Evolutionary conservation across 352 stramenopile species (phyloP), one percentile per base, ranked within the genome.

Genomic region (Phytophthora cactorum): DNA sequence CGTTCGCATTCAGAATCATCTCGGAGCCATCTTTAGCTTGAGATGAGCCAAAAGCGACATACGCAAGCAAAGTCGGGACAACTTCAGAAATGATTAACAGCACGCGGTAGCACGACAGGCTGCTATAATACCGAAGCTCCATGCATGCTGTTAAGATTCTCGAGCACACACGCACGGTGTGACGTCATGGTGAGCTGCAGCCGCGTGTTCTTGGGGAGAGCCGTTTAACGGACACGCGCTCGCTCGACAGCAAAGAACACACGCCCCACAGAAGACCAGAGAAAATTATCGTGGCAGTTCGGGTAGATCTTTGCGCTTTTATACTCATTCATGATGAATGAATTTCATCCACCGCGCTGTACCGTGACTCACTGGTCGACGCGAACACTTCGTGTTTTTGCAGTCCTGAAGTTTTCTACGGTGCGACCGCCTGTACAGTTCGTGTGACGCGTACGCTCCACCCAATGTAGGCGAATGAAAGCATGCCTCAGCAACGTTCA

Each of bases 21-120:
- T 22, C 22, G 22, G 22, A 22, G 22, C 22, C 22, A 22, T 22
- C 22, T 22, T 22, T 22, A 22, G 22, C 22, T 22, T 0, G 22
- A 22, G 22, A 22, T 22, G 34, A 51, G n/a, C 11, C 22, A 50
- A 12, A 27, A 32, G 17, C 45, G 12, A 29, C n/a, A 31, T 29
- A 53, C 45, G 4, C 39, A 27, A 12, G 41, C 59, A 73, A 47
- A 68, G 54, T 34, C 46, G 41, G 55, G 41, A 4, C 28, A 73
- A 67, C 59, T 74, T 70, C 64, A 70, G 64, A 70, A 68, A 70
- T 67, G 44, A 66, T 75, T 66, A 59, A 72, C 22, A 22, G 22
- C 22, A 22, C 22, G 22, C 22, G 25, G 34, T 49, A 68, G 55
- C 56, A 71, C 59, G 59, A 61, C 66, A 69, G 52, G 17, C 46